Percentiles rank a stretch among this genome's conserved stretches.
phyloP scores from a whole-genome alignment of 257 asterid species.

The Coffea eugenioides region DNA sequence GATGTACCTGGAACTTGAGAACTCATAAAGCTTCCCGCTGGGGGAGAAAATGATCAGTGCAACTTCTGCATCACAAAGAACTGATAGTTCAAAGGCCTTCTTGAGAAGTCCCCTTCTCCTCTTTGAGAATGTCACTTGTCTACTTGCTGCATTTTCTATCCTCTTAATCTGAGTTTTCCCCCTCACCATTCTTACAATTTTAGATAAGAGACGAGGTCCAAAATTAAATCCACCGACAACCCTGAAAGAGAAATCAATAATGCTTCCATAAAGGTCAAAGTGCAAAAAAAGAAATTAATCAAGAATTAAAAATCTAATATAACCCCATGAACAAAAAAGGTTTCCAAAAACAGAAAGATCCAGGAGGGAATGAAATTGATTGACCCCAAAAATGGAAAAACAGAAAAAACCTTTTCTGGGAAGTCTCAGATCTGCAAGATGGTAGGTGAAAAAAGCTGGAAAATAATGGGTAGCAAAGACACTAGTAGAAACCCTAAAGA shows the following conservation, averaged over 20 bases:
- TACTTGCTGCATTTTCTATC: slow-evolving; percentile 49
- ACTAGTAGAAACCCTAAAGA: slow-evolving; percentile 28
- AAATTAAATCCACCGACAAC: not conserved
- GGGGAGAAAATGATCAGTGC: slow-evolving; percentile 53
- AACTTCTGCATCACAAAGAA: slow-evolving; percentile 64
- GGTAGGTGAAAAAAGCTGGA: not conserved
- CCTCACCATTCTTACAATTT: slow-evolving; percentile 41
- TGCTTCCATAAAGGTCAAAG: not conserved
- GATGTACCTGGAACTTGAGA: slow-evolving; percentile 53
- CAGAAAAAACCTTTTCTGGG: slow-evolving; percentile 1
- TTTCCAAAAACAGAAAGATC: slow-evolving; percentile 24
- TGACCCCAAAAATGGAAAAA: slow-evolving; percentile 22
- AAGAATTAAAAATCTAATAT: not conserved
- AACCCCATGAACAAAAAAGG: not conserved
- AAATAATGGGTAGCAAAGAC: not conserved
- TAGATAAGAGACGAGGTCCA: not conserved
- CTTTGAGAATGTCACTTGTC: slow-evolving; percentile 67
- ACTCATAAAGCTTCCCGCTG: slow-evolving; percentile 54
- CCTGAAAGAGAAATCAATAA: not conserved
- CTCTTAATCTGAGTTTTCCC: slow-evolving; percentile 58
- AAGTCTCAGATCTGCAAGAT: slow-evolving; percentile 41
- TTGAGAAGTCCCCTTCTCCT: slow-evolving; percentile 61
- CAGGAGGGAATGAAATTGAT: slow-evolving; percentile 18
- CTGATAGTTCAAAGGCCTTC: slow-evolving; percentile 65
- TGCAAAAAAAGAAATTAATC: not conserved